phyloP scores from a whole-genome alignment of 352 stramenopile genomes.

The Phytopythium litorale region DNA sequence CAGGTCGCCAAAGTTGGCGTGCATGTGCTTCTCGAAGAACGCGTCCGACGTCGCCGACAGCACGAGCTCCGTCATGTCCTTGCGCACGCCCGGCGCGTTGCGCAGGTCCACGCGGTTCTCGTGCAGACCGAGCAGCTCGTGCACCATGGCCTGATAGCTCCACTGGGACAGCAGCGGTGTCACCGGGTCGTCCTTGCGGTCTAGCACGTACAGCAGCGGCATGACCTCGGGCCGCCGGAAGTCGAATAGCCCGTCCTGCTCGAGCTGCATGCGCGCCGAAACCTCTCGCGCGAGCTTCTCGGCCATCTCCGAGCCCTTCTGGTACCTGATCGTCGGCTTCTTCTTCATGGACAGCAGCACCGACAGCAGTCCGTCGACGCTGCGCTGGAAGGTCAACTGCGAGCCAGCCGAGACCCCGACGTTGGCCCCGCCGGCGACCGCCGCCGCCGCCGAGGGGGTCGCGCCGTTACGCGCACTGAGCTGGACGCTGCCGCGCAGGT shows the following conservation, averaged over 20 bases:
- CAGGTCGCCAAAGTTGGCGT: conserved; percentile 98
- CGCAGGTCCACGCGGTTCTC: conserved; percentile 97
- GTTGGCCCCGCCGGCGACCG: conserved; percentile 27
- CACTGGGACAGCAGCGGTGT: conserved; percentile 98
- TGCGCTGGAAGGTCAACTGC: conserved; percentile 84
- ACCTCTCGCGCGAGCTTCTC: conserved; percentile 94
- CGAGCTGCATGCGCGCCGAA: conserved; percentile 89
- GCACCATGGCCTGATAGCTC: conserved; percentile 99
- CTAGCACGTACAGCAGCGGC: conserved; percentile 93
- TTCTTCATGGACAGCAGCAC: conserved; percentile 96
- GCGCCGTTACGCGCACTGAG: conserved; percentile 44
- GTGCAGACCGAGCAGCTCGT: conserved; percentile 97
- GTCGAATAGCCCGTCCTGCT: conserved; percentile 97
- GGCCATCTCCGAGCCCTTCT: conserved; percentile 89
- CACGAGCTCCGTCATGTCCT: conserved; percentile 98
- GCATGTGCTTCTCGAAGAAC: conserved; percentile 96
- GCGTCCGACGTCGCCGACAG: conserved; percentile 93
- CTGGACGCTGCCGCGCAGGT: conserved; percentile 70
- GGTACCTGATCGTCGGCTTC: conserved; percentile 95
- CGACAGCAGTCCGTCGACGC: conserved; percentile 91
- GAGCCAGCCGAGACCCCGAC: conserved; percentile 11
- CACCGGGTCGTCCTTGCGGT: conserved; percentile 98
- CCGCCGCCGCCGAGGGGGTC: conserved; percentile 34
- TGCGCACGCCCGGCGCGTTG: conserved; percentile 91
- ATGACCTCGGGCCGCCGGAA: conserved; percentile 88